phyloP scores from a whole-genome alignment of 1,139 yeast genomes.

The Pichia sp. region DNA sequence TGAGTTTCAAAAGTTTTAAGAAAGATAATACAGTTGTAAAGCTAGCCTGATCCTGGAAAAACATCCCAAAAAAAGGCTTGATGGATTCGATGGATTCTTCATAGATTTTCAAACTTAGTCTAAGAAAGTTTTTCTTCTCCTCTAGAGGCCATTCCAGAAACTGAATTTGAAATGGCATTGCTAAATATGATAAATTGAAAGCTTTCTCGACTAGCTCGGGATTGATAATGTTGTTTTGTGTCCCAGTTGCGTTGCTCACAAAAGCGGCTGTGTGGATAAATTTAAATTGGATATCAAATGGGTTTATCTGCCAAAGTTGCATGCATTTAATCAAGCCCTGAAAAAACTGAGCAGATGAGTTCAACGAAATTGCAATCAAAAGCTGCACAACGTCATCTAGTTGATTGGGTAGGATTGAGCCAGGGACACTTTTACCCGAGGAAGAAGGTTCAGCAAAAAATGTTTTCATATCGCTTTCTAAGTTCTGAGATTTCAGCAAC shows the following conservation, averaged over 20 bases:
- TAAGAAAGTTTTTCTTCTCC: conserved; percentile 14
- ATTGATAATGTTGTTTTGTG: conserved; percentile 11
- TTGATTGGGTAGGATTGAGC: conserved; percentile 14
- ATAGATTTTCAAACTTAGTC: conserved; percentile 16
- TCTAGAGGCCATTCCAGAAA: conserved; percentile 27
- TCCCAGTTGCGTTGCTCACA: conserved; percentile 1
- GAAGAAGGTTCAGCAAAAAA: conserved; percentile 6
- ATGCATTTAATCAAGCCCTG: conserved; percentile 26
- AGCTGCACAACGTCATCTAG: conserved; percentile 9
- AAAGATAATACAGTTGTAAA: conserved; percentile 24
- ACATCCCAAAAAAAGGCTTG: conserved; percentile 12
- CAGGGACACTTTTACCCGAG: not conserved
- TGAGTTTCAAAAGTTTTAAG: conserved; percentile 18
- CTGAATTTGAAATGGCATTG: conserved; percentile 24
- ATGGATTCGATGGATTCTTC: conserved; percentile 15
- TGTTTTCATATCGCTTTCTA: conserved; percentile 14
- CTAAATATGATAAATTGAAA: conserved; percentile 22
- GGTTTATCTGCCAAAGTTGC: conserved; percentile 30
- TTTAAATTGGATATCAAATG: conserved; percentile 22
- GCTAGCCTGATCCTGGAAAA: conserved; percentile 21
- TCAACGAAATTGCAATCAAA: conserved; percentile 17
- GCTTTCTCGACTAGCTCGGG: conserved; percentile 22
- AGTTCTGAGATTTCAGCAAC: conserved; percentile 17
- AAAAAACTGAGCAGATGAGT: conserved; percentile 23
- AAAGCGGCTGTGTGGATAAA: conserved; percentile 12